phyloP scores from a whole-genome alignment of 2,329 filamentous ascomycete genomes.

The Biscogniauxia sp. region DNA sequence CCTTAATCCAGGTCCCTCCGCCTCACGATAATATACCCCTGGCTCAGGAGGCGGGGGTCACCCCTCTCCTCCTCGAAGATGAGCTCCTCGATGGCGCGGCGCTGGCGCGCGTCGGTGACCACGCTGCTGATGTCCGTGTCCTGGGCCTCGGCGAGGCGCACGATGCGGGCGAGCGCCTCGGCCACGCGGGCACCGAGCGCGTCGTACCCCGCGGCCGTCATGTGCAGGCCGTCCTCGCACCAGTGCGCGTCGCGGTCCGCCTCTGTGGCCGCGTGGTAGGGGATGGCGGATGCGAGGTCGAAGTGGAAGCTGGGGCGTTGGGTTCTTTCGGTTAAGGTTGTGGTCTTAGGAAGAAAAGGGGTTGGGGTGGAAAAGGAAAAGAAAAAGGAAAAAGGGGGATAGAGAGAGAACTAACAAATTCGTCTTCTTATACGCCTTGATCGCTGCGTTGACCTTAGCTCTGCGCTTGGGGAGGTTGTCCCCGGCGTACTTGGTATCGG shows the following conservation, averaged over 20 bases:
- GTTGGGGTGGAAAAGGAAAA: neutral
- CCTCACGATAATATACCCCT: constrained; percentile 55
- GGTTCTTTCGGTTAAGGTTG: constrained; percentile 5
- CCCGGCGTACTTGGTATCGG: constrained; percentile 43
- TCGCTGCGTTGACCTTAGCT: constrained; percentile 50
- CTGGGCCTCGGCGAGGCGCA: constrained; percentile 34
- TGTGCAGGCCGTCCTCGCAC: constrained; percentile 58
- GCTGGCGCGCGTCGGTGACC: constrained; percentile 25
- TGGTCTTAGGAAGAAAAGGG: neutral
- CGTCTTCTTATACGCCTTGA: constrained; percentile 46
- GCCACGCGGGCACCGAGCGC: constrained; percentile 59
- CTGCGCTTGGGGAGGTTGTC: constrained; percentile 36
- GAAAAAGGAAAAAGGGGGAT: neutral
- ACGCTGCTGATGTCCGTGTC: constrained; percentile 31
- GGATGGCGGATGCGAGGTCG: constrained; percentile 54
- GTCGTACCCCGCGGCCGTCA: constrained; percentile 58
- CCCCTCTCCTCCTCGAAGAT: constrained; percentile 51
- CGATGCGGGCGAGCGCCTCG: constrained; percentile 48
- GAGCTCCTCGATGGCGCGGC: constrained; percentile 37
- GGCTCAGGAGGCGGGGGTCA: constrained; percentile 43
- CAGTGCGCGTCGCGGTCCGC: constrained; percentile 50
- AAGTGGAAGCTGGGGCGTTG: constrained; percentile 48
- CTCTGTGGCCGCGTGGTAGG: constrained; percentile 49
- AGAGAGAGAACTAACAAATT: constrained; percentile 49
- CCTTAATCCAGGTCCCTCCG: constrained; percentile 49